Evolutionary conservation across 306 rosid genomes (phyloP), one percentile per base, ranked within the genome.

Genomic region (Trifolium fragiferum): DNA sequence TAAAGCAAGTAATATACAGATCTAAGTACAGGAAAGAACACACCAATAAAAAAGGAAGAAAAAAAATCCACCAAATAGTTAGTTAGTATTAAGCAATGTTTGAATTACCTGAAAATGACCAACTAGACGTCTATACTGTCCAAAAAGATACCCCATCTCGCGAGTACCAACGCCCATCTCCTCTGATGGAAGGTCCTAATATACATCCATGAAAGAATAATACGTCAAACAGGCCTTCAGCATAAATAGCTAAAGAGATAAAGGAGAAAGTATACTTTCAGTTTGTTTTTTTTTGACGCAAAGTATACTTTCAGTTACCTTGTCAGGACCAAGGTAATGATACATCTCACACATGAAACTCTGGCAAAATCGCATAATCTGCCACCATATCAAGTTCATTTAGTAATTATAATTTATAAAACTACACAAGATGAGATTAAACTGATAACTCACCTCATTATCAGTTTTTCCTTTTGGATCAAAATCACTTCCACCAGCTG

Each of bases 141-240:
- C 98, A 66, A 94, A 94, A 51, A 94, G 97, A 82, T 89, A 94
- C 63, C 98, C 98, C 98, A 94, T 94, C 85, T 94, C 98, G 61
- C 98, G 94, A 78, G 98, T 89, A 75, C 98, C 98, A 78, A 91
- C 97, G 59, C 98, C 98, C 97, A 94, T 91, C 78, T 94, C 98
- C 87, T 94, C 98, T 20, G 96, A 94, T 61, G 96, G 98, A 78
- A 91, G 96, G 85, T 94, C 98, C 98, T 94, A 76, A 72, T 66
- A 69, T 57, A 70, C 57, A 82, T 57, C 80, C 75, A 86, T 69
- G 73, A 72, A 81, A 78, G 53, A 80, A 72, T 57, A 69, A 67
- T 15, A 43, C 53, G 37, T 66, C 12, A 16, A 46, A 66, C 32
- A 38, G 60, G 67, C 75, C 70, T 49, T 47, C 51, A 73, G 66